phyloP scores from a whole-genome alignment of 139 green algal species.

The Haematococcus lacustris region DNA sequence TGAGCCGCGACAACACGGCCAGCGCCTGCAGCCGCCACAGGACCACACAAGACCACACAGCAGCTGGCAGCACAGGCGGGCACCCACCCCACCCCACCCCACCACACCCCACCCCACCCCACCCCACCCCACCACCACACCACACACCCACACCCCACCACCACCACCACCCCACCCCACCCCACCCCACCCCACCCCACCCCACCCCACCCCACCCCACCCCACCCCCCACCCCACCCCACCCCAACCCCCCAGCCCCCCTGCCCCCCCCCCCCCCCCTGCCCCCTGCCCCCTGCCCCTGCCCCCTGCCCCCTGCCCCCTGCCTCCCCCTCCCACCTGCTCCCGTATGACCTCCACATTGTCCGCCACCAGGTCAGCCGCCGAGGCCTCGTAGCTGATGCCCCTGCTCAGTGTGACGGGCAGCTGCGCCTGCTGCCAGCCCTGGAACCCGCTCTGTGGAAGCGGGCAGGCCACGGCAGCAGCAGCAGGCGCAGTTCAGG shows the following conservation, averaged over 20 bases:
- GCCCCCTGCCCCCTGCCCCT: no score
- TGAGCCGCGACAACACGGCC: background rate
- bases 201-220: no score
- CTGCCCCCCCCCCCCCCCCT: no score
- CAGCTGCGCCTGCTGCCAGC: constrained; percentile 27
- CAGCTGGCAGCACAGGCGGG: background rate
- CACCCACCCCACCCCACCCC: no score
- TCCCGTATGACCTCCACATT: constrained; percentile 17
- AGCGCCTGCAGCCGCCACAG: background rate
- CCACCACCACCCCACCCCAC: background rate
- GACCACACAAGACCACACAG: background rate
- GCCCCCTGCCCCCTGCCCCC: no score
- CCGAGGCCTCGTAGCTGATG: constrained; percentile 17
- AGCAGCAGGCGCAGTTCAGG: no score
- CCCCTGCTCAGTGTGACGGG: constrained; percentile 12
- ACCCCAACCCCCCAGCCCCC: no score
- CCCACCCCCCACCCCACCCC: no score
- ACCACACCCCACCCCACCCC: no score
- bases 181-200: background rate
- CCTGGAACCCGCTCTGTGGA: constrained; percentile 38
- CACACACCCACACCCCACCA: no score
- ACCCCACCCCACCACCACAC: no score
- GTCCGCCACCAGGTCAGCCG: constrained; percentile 33
- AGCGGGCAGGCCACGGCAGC: constrained; percentile 26
- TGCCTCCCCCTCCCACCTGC: background rate